These are phyloP conservation scores for Penicillium sclerotiorum DNA, from an alignment of 2,329 filamentous ascomycete genomes.

Conservation along the genomic window DNA sequence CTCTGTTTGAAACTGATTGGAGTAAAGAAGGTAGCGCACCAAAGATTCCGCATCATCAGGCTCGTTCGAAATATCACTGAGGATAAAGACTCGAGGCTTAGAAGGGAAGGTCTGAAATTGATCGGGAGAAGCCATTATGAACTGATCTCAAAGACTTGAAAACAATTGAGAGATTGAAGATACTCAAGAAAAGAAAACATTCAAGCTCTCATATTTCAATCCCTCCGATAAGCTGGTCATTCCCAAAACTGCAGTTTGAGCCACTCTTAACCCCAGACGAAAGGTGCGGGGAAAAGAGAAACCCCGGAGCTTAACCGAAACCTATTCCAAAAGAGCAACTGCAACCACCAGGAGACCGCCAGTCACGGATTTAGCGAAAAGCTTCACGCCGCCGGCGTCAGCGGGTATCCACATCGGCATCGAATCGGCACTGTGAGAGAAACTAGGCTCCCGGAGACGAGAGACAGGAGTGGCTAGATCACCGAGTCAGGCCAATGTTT, in stretches of 20 bases:
- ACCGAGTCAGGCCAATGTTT: background rate
- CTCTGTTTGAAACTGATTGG: conserved; percentile 51
- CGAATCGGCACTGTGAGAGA: background rate
- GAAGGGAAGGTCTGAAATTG: conserved; percentile 13
- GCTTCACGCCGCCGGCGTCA: background rate
- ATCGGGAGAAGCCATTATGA: conserved; percentile 11
- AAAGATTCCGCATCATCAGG: conserved; percentile 51
- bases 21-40: conserved; percentile 49
- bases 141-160: background rate
- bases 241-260: conserved; percentile 12
- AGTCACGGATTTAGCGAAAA: background rate
- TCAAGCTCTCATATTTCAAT: background rate
- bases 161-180: background rate
- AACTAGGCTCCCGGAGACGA: background rate
- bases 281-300: conserved; percentile 2
- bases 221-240: background rate
- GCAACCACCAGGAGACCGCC: conserved; percentile 14
- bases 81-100: conserved; percentile 39
- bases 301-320: conserved; percentile 13
- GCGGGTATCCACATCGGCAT: background rate
- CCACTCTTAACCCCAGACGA: conserved; percentile 9
- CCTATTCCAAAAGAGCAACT: background rate
- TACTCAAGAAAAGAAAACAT: background rate
- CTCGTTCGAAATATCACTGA: conserved; percentile 52
- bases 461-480: background rate